These are phyloP conservation scores for Globisporangium alternatum DNA, from an alignment of 352 stramenopile species.

Conservation along the genomic window DNA sequence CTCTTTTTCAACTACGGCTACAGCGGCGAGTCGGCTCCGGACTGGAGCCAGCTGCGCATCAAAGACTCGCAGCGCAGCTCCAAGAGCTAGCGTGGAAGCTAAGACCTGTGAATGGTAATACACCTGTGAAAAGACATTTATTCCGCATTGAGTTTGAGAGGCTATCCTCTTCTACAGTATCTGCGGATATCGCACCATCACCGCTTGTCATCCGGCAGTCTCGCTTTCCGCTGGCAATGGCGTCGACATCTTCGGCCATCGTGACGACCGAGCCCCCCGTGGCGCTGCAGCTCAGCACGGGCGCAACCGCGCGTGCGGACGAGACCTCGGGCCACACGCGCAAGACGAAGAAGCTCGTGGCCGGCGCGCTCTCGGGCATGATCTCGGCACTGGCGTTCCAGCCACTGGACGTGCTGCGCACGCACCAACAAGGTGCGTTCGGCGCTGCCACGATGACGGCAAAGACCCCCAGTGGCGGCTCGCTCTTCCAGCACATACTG, in stretches of 20 bases:
- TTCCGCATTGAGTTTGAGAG: neutral
- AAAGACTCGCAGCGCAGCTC: constrained; percentile 17
- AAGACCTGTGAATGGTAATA: neutral
- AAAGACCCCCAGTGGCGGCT: neutral
- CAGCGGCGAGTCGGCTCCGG: constrained; percentile 49
- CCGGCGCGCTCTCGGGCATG: constrained; percentile 70
- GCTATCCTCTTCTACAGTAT: neutral
- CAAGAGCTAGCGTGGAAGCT: constrained; percentile 1
- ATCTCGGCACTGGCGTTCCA: constrained; percentile 83
- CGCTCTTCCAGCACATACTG: constrained; percentile 13
- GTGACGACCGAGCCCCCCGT: neutral
- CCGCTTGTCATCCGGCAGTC: neutral
- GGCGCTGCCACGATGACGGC: constrained; percentile 15
- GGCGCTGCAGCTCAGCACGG: neutral
- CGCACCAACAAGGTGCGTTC: constrained; percentile 82
- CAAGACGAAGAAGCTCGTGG: constrained; percentile 74
- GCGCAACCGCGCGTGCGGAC: constrained; percentile 1
- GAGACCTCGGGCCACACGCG: constrained; percentile 18
- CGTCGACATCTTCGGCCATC: constrained; percentile 5
- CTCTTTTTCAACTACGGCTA: constrained; percentile 76
- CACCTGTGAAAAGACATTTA: neutral
- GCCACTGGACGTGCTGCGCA: constrained; percentile 82
- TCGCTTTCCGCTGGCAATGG: constrained; percentile 10
- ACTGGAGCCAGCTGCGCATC: constrained; percentile 65
- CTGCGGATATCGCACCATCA: neutral